These are phyloP conservation scores for Claviceps sorghi DNA, from an alignment of 2,329 filamentous ascomycete genomes.

Conservation along the genomic window DNA sequence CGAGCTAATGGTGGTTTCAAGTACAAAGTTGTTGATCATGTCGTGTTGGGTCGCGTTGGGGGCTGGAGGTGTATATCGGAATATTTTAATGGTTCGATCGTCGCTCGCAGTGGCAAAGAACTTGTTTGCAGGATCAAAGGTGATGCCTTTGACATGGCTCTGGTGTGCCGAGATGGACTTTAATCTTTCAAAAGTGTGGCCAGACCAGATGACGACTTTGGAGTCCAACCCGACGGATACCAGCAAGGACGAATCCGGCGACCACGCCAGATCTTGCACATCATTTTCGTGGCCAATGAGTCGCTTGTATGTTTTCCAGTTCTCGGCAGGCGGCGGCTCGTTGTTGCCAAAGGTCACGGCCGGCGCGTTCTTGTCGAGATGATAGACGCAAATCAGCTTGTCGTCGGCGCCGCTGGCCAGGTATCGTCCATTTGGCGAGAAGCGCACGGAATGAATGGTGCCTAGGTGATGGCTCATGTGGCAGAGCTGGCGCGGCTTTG, in stretches of 20 bases:
- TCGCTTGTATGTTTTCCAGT: constrained; percentile 90
- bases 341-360: constrained; percentile 74
- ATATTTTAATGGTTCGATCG: constrained; percentile 92
- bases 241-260: constrained; percentile 83
- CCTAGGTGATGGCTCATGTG: constrained; percentile 98
- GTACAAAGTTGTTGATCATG: constrained; percentile 89
- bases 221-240: constrained; percentile 95
- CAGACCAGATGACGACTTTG: constrained; percentile 97
- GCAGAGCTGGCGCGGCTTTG: constrained; percentile 79
- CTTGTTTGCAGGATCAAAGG: constrained; percentile 96
- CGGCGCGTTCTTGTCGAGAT: constrained; percentile 69
- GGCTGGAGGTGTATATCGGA: constrained; percentile 78
- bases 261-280: constrained; percentile 96
- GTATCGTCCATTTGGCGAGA: constrained; percentile 89
- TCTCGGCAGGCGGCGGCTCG: constrained; percentile 85
- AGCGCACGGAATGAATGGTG: constrained; percentile 92
- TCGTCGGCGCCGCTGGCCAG: constrained; percentile 95
- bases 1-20: constrained; percentile 77
- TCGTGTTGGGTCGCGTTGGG: constrained; percentile 90
- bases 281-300: constrained; percentile 97
- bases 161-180: constrained; percentile 88
- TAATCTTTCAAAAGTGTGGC: constrained; percentile 93
- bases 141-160: constrained; percentile 97
- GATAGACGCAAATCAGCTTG: constrained; percentile 96
- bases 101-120: constrained; percentile 98